These are phyloP conservation scores for Aspergillus pseudotamarii DNA, from an alignment of 2,329 filamentous ascomycete genomes.

Conservation along the genomic window DNA sequence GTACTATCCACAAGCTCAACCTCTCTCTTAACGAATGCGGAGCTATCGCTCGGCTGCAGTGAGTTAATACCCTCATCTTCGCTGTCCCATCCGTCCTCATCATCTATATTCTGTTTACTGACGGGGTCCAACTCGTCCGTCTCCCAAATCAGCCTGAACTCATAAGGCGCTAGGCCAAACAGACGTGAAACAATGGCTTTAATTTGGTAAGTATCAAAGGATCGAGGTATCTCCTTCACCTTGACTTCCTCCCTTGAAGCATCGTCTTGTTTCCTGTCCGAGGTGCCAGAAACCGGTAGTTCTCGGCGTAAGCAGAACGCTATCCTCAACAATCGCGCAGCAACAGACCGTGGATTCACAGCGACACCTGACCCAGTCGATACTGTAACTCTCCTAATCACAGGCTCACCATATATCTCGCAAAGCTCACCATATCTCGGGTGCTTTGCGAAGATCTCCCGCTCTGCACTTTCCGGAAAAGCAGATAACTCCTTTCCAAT, in stretches of 20 bases:
- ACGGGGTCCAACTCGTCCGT: conserved; percentile 89
- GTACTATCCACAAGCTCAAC: conserved; percentile 79
- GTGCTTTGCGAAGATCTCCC: conserved; percentile 63
- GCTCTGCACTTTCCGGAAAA: conserved; percentile 45
- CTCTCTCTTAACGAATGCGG: conserved; percentile 73
- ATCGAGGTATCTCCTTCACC: conserved; percentile 67
- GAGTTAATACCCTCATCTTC: conserved; percentile 41
- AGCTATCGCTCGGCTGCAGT: conserved; percentile 38
- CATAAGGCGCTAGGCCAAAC: conserved; percentile 67
- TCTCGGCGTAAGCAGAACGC: conserved; percentile 57
- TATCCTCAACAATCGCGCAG: conserved; percentile 70
- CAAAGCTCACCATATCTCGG: conserved; percentile 75
- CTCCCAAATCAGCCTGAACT: conserved; percentile 76
- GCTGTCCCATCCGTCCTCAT: conserved; percentile 50
- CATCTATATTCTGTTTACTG: conserved; percentile 62
- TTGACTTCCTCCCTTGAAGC: conserved; percentile 18
- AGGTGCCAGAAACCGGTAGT: neutral
- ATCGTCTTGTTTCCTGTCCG: neutral
- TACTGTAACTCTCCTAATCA: conserved; percentile 58
- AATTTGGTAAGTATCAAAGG: conserved; percentile 78
- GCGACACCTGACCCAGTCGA: conserved; percentile 23
- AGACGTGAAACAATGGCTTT: conserved; percentile 74
- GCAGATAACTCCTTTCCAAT: conserved; percentile 74
- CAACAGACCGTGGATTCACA: conserved; percentile 77
- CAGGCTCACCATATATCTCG: conserved; percentile 72